phyloP scores from a whole-genome alignment of 306 rosid species.

The Castanea mollissima region DNA sequence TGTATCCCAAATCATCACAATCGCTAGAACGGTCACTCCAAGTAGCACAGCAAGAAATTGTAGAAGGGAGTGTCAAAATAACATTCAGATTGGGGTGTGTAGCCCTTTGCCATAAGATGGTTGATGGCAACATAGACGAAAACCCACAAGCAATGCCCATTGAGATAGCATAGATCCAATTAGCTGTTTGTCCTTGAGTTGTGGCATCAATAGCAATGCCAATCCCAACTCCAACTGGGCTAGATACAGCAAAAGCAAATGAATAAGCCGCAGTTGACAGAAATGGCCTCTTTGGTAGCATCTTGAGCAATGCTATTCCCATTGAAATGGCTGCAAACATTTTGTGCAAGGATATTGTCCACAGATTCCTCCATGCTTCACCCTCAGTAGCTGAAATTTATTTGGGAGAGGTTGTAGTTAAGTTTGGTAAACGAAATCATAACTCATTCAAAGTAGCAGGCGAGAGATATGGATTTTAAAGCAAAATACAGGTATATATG shows the following conservation, averaged over 20 bases:
- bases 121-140: slow-evolving; percentile 72
- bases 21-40: slow-evolving; percentile 65
- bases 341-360: slow-evolving; percentile 85
- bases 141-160: slow-evolving; percentile 84
- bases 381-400: slow-evolving; percentile 36
- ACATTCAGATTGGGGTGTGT: slow-evolving; percentile 32
- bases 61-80: slow-evolving; percentile 50
- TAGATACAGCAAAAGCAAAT: slow-evolving; percentile 27
- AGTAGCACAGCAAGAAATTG: slow-evolving; percentile 62
- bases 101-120: slow-evolving; percentile 71
- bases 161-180: slow-evolving; percentile 71
- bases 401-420: not conserved
- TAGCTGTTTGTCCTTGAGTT: slow-evolving; percentile 55
- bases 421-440: not conserved
- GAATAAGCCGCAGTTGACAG: slow-evolving; percentile 47
- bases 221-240: slow-evolving; percentile 57
- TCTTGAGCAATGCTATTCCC: slow-evolving; percentile 75
- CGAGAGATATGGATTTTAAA: no score
- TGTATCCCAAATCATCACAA: slow-evolving; percentile 74
- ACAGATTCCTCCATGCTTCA: slow-evolving; percentile 80
- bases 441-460: not conserved
- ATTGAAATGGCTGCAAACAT: slow-evolving; percentile 74
- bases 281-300: slow-evolving; percentile 69
- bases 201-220: slow-evolving; percentile 80
- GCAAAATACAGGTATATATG: no score